Percentiles rank a stretch among this genome's conserved stretches.
phyloP scores from a whole-genome alignment of 768 basidiomycete species.

The Pleurotus pulmonarius region DNA sequence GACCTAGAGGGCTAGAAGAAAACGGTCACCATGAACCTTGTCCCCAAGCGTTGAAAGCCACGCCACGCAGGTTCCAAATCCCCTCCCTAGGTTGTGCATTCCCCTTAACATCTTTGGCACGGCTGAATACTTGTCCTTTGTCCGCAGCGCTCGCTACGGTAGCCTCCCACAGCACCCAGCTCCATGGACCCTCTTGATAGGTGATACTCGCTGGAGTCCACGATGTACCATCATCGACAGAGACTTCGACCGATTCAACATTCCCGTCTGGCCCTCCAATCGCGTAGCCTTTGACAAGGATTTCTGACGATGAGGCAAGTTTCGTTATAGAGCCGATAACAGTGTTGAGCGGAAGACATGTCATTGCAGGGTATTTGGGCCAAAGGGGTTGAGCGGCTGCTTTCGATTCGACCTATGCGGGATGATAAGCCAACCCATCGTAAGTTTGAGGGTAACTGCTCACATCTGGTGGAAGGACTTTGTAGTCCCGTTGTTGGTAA shows the following conservation, averaged over 20 bases:
- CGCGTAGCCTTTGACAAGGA: slow-evolving; percentile 56
- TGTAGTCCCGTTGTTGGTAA: slow-evolving; percentile 74
- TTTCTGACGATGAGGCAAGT: slow-evolving; percentile 20
- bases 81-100: slow-evolving; percentile 45
- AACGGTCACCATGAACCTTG: slow-evolving; percentile 30
- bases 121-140: slow-evolving; percentile 38
- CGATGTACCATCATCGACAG: slow-evolving; percentile 44
- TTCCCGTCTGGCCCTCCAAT: slow-evolving; percentile 41
- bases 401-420: slow-evolving; percentile 39
- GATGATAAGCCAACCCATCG: neutral
- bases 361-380: slow-evolving; percentile 57
- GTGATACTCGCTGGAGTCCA: slow-evolving; percentile 51
- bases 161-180: slow-evolving; percentile 71
- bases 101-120: slow-evolving; percentile 49
- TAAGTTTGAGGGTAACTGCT: slow-evolving; percentile 11
- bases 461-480: slow-evolving; percentile 51
- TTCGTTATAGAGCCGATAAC: slow-evolving; percentile 43
- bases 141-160: slow-evolving; percentile 31
- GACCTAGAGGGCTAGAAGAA: neutral
- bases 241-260: slow-evolving; percentile 46
- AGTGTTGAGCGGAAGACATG: slow-evolving; percentile 58
- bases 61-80: slow-evolving; percentile 66
- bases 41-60: slow-evolving; percentile 55
- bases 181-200: slow-evolving; percentile 65
- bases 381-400: slow-evolving; percentile 42